A percentile compares a stretch with the other conserved stretches of the same genome.
These are phyloP conservation scores for Jackrogersella minutella DNA, from an alignment of 495 filamentous ascomycete species.

Conservation along the genomic window DNA sequence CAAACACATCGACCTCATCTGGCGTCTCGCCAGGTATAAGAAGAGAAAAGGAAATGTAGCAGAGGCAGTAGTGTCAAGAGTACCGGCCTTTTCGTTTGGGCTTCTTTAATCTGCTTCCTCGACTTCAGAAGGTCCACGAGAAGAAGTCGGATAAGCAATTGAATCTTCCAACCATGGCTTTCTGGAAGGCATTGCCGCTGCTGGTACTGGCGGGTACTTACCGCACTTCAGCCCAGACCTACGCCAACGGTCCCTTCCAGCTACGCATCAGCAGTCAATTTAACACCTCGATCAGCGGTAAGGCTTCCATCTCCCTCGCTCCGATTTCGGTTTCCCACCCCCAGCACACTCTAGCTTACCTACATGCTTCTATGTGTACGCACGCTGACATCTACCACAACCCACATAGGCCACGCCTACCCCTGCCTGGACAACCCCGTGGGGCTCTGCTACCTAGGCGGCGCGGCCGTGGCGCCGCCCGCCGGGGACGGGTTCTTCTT, in stretches of 20 bases:
- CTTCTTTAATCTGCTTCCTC: too few species aligned
- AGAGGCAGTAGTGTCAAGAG: not conserved
- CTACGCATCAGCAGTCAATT: slow-evolving; percentile 5
- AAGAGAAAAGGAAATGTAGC: not conserved
- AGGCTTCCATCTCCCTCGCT: not conserved
- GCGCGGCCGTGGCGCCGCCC: not conserved
- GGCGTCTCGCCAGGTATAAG: not conserved
- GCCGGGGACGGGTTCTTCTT: slow-evolving; percentile 14
- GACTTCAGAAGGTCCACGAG: too few species aligned
- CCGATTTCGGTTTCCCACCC: too few species aligned
- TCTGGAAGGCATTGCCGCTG: not conserved
- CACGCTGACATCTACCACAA: too few species aligned
- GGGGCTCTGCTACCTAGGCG: not conserved
- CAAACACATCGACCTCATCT: not conserved
- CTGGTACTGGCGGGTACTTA: not conserved
- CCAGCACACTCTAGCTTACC: too few species aligned
- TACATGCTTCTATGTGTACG: too few species aligned
- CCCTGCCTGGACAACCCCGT: not conserved
- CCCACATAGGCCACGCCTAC: not conserved
- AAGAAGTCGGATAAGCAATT: not conserved
- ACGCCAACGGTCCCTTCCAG: slow-evolving; percentile 21
- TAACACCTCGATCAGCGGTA: slow-evolving; percentile 17
- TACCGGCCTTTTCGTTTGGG: not conserved
- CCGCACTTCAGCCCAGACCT: not conserved
- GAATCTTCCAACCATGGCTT: slow-evolving; percentile 1